Evolutionary conservation across 352 stramenopile species (phyloP).

Genomic region (Phytopythium vexans): DNA sequence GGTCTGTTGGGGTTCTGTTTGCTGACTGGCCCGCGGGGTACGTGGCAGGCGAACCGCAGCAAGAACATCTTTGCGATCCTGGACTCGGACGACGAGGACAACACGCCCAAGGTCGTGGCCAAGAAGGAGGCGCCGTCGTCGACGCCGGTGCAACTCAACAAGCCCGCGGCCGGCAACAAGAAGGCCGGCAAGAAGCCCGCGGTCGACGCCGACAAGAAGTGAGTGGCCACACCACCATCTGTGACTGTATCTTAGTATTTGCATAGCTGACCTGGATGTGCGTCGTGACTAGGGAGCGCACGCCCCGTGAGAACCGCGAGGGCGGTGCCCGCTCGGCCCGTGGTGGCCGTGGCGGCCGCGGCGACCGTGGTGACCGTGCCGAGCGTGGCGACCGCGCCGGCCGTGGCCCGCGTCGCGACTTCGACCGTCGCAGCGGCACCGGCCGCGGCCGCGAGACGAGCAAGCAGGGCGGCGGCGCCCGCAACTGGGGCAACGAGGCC

Average conservation of each 20-base stretch:
- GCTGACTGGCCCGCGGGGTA: neutral
- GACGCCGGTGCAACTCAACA: slow-evolving; percentile 70
- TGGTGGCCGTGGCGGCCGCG: slow-evolving; percentile 38
- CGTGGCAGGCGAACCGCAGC: slow-evolving; percentile 38
- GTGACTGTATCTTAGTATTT: neutral
- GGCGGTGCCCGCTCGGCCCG: slow-evolving; percentile 37
- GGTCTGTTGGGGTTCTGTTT: neutral
- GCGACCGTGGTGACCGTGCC: slow-evolving; percentile 18
- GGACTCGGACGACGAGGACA: slow-evolving; percentile 78
- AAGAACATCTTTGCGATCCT: slow-evolving; percentile 73
- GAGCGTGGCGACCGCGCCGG: slow-evolving; percentile 40
- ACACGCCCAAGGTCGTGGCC: slow-evolving; percentile 49
- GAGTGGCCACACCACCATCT: slow-evolving; percentile 9
- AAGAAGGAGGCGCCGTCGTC: slow-evolving; percentile 54
- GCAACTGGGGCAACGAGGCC: slow-evolving; percentile 96
- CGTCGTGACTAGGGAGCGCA: slow-evolving; percentile 17
- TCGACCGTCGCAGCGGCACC: slow-evolving; percentile 93
- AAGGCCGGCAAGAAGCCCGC: slow-evolving; percentile 64
- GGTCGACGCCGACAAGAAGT: slow-evolving; percentile 52
- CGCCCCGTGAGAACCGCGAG: slow-evolving; percentile 49
- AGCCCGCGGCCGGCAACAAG: slow-evolving; percentile 83
- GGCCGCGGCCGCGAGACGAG: slow-evolving; percentile 95
- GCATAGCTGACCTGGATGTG: neutral
- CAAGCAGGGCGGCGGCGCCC: slow-evolving; percentile 92
- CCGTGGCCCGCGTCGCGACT: slow-evolving; percentile 80